Conservation (phyloP, 352 stramenopile genomes). For the Pythium pyrilobum region DNA sequence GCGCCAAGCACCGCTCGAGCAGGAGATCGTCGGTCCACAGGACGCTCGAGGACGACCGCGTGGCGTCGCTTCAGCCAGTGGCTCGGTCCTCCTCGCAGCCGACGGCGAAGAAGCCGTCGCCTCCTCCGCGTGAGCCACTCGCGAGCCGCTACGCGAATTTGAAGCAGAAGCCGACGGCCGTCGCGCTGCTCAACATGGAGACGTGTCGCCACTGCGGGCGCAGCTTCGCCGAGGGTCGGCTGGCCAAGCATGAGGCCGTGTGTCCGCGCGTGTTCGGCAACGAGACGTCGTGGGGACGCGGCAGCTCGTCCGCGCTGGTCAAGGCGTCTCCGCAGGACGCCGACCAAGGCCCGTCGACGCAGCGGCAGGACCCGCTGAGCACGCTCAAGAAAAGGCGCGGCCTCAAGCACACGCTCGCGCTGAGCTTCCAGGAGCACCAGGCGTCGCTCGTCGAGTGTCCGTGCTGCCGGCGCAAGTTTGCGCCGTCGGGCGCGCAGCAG, state of each 20-base stretch:
- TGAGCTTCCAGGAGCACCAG: conserved; percentile 77
- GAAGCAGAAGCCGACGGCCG: conserved; percentile 13
- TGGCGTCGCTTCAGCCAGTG: conserved; percentile 5
- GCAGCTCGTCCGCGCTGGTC: conserved; percentile 10
- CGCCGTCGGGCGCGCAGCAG: conserved; percentile 71
- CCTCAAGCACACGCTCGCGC: conserved; percentile 52
- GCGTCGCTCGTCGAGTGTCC: conserved; percentile 75
- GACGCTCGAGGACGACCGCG: neutral
- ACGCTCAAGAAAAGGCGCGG: conserved; percentile 15
- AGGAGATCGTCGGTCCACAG: conserved; percentile 7
- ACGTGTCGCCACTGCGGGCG: conserved; percentile 72
- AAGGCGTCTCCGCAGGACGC: neutral
- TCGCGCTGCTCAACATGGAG: conserved; percentile 27
- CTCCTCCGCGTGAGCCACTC: neutral
- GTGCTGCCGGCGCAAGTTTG: conserved; percentile 76
- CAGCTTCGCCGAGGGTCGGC: conserved; percentile 73
- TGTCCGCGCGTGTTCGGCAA: conserved; percentile 76
- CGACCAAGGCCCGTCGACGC: neutral
- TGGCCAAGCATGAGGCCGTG: conserved; percentile 78
- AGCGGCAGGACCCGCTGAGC: conserved; percentile 12
- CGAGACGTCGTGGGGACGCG: conserved; percentile 70
- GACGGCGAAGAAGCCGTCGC: neutral
- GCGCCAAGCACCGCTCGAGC: conserved; percentile 19
- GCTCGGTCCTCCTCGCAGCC: neutral
- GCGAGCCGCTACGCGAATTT: conserved; percentile 5